Conservation (phyloP, 352 stramenopile genomes). For the Pythium phragmitis region DNA sequence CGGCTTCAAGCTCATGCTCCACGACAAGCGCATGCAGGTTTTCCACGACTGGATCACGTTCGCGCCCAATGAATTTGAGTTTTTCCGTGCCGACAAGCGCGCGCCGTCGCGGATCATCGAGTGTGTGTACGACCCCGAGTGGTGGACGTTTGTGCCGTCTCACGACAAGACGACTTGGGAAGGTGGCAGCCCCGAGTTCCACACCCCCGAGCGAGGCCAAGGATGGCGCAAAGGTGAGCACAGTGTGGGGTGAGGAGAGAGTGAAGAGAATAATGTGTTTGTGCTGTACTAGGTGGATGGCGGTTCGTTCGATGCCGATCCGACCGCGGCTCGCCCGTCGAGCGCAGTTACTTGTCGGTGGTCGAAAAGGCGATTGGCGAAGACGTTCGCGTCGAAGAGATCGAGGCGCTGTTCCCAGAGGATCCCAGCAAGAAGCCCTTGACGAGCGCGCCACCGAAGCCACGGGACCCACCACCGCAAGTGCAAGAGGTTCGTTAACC, state of each 20-base stretch:
- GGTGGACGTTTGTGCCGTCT: conserved; percentile 81
- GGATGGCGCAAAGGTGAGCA: conserved; percentile 77
- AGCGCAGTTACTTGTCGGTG: conserved; percentile 51
- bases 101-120: conserved; percentile 80
- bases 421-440: conserved; percentile 59
- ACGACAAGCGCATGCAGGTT: conserved; percentile 81
- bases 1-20: conserved; percentile 83
- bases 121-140: conserved; percentile 81
- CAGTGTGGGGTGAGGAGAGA: not conserved
- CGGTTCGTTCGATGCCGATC: conserved; percentile 64
- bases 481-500: conserved; percentile 38
- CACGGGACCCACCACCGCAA: conserved; percentile 16
- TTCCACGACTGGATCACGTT: conserved; percentile 90
- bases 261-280: not conserved
- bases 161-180: conserved; percentile 85
- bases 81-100: conserved; percentile 80
- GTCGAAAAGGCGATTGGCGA: conserved; percentile 76
- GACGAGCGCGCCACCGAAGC: conserved; percentile 11
- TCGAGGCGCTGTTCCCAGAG: conserved; percentile 75
- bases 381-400: conserved; percentile 80
- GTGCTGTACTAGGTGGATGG: conserved; percentile 54
- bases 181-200: conserved; percentile 61
- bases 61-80: conserved; percentile 71
- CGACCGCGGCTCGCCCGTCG: conserved; percentile 64
- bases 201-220: conserved; percentile 52